These are phyloP conservation scores for Mucor velutinosus DNA, from an alignment of 371 early-diverging fungal species.

Conservation along the genomic window DNA sequence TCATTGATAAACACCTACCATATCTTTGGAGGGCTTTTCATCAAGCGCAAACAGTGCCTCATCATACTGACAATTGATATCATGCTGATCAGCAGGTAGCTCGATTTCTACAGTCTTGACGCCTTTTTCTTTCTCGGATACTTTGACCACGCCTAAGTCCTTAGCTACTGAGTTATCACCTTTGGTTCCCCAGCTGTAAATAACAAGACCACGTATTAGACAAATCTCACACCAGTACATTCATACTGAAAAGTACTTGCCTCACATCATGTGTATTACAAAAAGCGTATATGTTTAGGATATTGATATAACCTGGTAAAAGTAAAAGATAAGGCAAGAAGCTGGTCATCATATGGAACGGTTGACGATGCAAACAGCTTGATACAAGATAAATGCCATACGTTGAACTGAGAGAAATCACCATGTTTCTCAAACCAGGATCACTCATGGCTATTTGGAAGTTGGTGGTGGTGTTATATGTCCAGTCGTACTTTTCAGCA, in stretches of 20 bases:
- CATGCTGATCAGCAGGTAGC: constrained; percentile 69
- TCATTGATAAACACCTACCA: not conserved
- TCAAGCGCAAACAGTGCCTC: constrained; percentile 61
- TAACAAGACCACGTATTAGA: not conserved
- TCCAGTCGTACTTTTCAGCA: constrained; percentile 26
- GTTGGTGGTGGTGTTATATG: constrained; percentile 32
- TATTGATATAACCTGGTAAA: constrained; percentile 66
- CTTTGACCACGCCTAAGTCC: constrained; percentile 66
- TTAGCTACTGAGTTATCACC: constrained; percentile 70
- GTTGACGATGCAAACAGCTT: constrained; percentile 63
- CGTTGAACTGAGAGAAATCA: constrained; percentile 61
- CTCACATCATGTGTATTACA: constrained; percentile 77
- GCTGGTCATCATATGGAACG: constrained; percentile 71
- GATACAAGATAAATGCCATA: constrained; percentile 69
- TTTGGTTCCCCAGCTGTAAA: constrained; percentile 90
- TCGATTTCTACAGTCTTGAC: constrained; percentile 56
- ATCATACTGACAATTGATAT: constrained; percentile 77
- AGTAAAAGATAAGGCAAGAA: constrained; percentile 64
- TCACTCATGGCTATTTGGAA: constrained; percentile 30
- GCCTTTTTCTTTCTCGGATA: constrained; percentile 52
- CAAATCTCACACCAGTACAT: not conserved
- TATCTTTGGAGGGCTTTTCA: constrained; percentile 23
- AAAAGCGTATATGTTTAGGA: constrained; percentile 72
- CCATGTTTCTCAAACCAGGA: constrained; percentile 59
- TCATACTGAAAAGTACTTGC: constrained; percentile 24